Percentiles rank a stretch among this genome's conserved stretches.
Conservation (phyloP, 768 basidiomycete genomes). For the Tremella fuciformis region DNA sequence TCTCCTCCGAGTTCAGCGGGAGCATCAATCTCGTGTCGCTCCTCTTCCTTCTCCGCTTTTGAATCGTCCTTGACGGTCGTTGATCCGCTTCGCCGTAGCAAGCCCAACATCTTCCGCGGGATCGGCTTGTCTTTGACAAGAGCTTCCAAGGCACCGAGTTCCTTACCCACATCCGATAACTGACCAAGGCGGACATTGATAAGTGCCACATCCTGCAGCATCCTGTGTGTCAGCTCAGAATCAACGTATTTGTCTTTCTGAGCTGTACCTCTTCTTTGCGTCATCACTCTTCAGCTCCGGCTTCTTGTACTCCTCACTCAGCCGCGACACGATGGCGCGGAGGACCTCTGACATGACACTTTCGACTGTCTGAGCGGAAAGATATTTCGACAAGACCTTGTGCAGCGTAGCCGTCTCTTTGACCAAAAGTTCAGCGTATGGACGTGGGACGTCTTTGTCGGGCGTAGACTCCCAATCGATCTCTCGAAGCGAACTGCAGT, state of each 20-base stretch:
- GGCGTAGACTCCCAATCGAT: constrained; percentile 68
- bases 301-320: constrained; percentile 78
- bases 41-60: neutral
- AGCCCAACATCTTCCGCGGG: constrained; percentile 44
- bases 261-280: constrained; percentile 75
- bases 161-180: constrained; percentile 65
- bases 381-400: constrained; percentile 90
- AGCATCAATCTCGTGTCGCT: constrained; percentile 14
- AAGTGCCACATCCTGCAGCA: constrained; percentile 74
- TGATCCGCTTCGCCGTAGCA: constrained; percentile 27
- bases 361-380: constrained; percentile 76
- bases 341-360: constrained; percentile 94
- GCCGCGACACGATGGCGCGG: constrained; percentile 82
- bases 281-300: constrained; percentile 78
- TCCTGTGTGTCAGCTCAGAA: constrained; percentile 55
- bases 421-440: constrained; percentile 85
- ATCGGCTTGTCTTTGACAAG: constrained; percentile 78
- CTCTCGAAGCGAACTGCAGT: constrained; percentile 76
- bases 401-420: constrained; percentile 94
- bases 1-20: neutral
- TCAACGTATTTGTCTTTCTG: neutral
- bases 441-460: constrained; percentile 43
- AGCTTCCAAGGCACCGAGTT: constrained; percentile 74
- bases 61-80: neutral
- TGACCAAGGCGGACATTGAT: constrained; percentile 71